Evolutionary conservation across 78 protist genomes (phyloP), one percentile per base, ranked within the genome.

Genomic region (Dictyostelium intermedium): DNA sequence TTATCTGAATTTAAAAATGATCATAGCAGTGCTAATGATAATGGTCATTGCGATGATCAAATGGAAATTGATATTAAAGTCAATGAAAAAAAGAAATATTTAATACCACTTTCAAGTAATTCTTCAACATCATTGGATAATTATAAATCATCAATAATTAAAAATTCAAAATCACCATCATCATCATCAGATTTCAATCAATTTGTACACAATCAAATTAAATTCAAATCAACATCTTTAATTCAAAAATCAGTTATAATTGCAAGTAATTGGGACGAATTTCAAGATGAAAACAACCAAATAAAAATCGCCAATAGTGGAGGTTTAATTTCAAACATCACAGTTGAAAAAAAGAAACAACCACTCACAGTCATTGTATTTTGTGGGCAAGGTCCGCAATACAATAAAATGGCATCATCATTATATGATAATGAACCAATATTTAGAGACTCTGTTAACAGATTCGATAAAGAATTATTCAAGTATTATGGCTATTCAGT

Each of bases 371-470:
- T 85, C 0, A 77, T 85, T 18, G 96, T 92, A 53, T 85, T 77
- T 43, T 85, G 84, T 80, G 96, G 96, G 18, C 96, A 92, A 86
- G 92, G 96, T 7, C 66, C 96, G 16, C 96, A 92, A 86, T 92
- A 91, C 84, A 77, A 30, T 39, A 53, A 13, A 72, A 92, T 92
- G 96, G 96, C 91, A 43, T 14, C 10, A 45, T 9, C 79, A n/a
- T 30, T 92, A 9, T 84, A 91, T 23, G 30, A 73, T 10, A 66
- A 30, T 37, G 82, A 82, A 60, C 91, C 95, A n/a, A 34, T 83
- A 4, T 79, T 45, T 25, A 79, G 56, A 47, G 30, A 39, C 35
- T 43, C 53, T 0, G 74, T 85, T 0, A 82, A 85, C 35, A 27
- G 35, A 32, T 35, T 73, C 7, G 91, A 85, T 53, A 2, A 5